A percentile compares a stretch with the other conserved stretches of the same genome.
Evolutionary conservation across 1,284 basidiomycete genomes (phyloP).

Genomic region (Ustilago loliicola): DNA sequence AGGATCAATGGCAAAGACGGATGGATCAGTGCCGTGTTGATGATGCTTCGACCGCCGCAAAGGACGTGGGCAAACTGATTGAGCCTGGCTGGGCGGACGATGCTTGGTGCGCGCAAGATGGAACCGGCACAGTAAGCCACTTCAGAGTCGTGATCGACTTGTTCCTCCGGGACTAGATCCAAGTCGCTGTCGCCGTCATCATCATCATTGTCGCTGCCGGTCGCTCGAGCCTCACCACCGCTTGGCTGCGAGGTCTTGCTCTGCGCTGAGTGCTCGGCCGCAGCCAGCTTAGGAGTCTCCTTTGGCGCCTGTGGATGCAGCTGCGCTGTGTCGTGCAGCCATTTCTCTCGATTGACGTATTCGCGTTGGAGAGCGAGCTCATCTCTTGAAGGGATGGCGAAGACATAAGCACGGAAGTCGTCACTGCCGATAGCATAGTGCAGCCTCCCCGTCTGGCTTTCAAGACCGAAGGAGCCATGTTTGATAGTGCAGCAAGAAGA

Average conservation of each 20-base stretch:
- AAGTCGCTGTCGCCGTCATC: conserved; percentile 10
- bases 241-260: not conserved
- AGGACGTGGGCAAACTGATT: conserved; percentile 23
- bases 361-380: conserved; percentile 24
- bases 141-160: conserved; percentile 26
- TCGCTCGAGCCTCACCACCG: not conserved
- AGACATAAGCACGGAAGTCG: conserved; percentile 45
- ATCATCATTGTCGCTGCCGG: not conserved
- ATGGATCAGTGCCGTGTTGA: conserved; percentile 44
- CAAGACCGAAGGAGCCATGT: conserved; percentile 42
- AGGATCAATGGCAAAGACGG: conserved; percentile 34
- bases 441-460: conserved; percentile 25
- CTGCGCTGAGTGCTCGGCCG: not conserved
- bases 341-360: conserved; percentile 19
- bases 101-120: conserved; percentile 14
- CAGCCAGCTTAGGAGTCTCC: not conserved
- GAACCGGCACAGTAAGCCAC: conserved; percentile 26
- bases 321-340: conserved; percentile 18
- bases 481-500: conserved; percentile 44
- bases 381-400: conserved; percentile 27
- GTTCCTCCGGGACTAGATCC: conserved; percentile 11
- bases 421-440: conserved; percentile 44
- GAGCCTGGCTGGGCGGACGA: conserved; percentile 36
- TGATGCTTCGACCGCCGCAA: conserved; percentile 34
- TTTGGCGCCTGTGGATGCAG: conserved; percentile 6